Conservation (phyloP, 805 yeast species). For the Jamesozyma gamospora region DNA sequence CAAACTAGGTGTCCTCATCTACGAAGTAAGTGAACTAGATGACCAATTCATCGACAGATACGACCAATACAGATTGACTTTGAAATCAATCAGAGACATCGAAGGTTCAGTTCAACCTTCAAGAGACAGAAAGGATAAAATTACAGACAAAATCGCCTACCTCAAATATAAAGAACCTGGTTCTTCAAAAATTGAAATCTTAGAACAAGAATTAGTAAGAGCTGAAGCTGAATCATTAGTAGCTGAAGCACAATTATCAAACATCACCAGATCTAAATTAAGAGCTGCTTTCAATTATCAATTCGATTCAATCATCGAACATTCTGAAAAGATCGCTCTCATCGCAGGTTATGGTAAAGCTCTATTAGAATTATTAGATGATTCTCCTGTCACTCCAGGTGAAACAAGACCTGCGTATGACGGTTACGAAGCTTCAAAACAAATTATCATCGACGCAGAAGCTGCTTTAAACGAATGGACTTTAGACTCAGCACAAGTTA, state of each 20-base stretch:
- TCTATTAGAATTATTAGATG: slow-evolving; percentile 87
- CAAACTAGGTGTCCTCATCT: slow-evolving; percentile 89
- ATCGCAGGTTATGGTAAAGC: slow-evolving; percentile 99
- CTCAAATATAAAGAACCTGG: slow-evolving; percentile 97
- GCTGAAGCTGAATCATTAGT: slow-evolving; percentile 98
- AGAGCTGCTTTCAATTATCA: slow-evolving; percentile 96
- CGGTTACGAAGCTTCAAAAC: slow-evolving; percentile 96
- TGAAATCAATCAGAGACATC: slow-evolving; percentile 89
- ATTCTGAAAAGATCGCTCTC: slow-evolving; percentile 89
- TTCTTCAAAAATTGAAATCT: slow-evolving; percentile 87
- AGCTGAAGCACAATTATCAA: slow-evolving; percentile 97
- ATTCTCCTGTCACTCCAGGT: slow-evolving; percentile 97
- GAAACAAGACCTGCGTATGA: slow-evolving; percentile 97
- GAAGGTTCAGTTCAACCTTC: slow-evolving; percentile 98
- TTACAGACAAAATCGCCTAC: slow-evolving; percentile 95
- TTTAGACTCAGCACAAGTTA: slow-evolving; percentile 86
- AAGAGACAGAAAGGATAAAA: slow-evolving; percentile 94
- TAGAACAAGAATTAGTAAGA: slow-evolving; percentile 97
- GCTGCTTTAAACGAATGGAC: slow-evolving; percentile 95
- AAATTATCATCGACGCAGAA: slow-evolving; percentile 94
- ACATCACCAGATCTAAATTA: slow-evolving; percentile 94
- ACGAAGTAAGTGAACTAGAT: slow-evolving; percentile 95
- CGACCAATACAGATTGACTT: slow-evolving; percentile 93
- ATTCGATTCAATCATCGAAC: slow-evolving; percentile 90
- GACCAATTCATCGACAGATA: slow-evolving; percentile 97